phyloP scores from a whole-genome alignment of 2,329 filamentous ascomycete genomes.

The Fusarium denticulatum region DNA sequence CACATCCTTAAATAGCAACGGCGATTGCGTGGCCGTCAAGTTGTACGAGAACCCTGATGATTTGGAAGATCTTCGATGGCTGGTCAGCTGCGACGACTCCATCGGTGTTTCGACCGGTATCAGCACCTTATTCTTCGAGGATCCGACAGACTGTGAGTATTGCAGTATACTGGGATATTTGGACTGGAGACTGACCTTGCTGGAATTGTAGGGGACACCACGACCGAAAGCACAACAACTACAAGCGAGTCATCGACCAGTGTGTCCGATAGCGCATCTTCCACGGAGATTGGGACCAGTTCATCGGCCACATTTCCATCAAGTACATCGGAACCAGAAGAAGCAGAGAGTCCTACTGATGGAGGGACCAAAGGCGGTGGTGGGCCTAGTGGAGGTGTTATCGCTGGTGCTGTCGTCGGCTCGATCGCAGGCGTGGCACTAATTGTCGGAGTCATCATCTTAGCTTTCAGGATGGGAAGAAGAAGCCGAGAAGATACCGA shows the following conservation, averaged over 20 bases:
- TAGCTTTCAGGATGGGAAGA: neutral
- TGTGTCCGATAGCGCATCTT: fast-evolving
- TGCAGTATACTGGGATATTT: fast-evolving
- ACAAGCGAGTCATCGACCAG: neutral
- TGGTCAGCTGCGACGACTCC: neutral
- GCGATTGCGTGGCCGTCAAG: neutral
- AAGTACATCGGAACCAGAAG: neutral
- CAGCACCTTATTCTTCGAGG: neutral
- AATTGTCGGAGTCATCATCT: neutral
- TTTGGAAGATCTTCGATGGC: fast-evolving
- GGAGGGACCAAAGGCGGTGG: neutral
- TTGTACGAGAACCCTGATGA: fast-evolving
- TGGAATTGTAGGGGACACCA: neutral
- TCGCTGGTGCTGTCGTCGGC: neutral
- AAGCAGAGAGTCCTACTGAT: neutral
- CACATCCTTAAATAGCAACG: neutral
- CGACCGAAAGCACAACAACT: neutral
- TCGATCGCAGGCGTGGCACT: neutral
- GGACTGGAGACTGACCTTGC: fast-evolving
- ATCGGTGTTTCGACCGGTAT: neutral
- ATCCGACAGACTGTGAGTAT: neutral
- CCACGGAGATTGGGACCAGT: neutral
- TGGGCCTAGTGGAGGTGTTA: neutral
- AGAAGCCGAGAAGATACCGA: neutral
- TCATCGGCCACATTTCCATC: neutral